phyloP scores from a whole-genome alignment of 2,329 filamentous ascomycete genomes.

The Colletotrichum coccodes region DNA sequence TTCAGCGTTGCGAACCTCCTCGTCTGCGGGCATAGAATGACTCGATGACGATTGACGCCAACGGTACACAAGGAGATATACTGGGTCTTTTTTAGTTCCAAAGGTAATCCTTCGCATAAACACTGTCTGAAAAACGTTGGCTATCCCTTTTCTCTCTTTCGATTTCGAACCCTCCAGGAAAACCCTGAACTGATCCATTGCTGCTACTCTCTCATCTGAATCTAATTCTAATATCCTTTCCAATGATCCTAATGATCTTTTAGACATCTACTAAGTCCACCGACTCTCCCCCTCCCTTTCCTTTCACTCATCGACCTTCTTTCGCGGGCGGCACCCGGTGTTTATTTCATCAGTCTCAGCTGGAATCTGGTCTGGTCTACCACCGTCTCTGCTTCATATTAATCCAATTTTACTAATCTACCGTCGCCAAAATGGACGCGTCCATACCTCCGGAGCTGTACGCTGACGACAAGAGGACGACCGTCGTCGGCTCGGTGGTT shows the following conservation, averaged over 20 bases:
- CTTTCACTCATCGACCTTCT: not conserved
- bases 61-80: not conserved
- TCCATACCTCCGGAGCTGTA: not conserved
- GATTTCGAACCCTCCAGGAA: not conserved
- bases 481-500: conserved; percentile 31
- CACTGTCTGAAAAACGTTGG: not conserved
- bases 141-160: not conserved
- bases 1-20: not conserved
- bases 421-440: not conserved
- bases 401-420: too few relatives aligned
- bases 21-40: not conserved
- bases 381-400: not conserved
- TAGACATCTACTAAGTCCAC: not conserved
- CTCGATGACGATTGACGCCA: not conserved
- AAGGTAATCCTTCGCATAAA: not conserved
- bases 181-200: not conserved
- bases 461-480: conserved; percentile 25
- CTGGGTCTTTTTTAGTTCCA: not conserved
- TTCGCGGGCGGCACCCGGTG: not conserved
- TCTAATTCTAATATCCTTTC: not conserved
- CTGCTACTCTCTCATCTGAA: not conserved
- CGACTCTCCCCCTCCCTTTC: not conserved
- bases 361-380: not conserved
- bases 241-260: not conserved
- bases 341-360: not conserved